Base-by-base conservation (phyloP, 148 eudicot species). In the Hydrangea macrophylla region DNA sequence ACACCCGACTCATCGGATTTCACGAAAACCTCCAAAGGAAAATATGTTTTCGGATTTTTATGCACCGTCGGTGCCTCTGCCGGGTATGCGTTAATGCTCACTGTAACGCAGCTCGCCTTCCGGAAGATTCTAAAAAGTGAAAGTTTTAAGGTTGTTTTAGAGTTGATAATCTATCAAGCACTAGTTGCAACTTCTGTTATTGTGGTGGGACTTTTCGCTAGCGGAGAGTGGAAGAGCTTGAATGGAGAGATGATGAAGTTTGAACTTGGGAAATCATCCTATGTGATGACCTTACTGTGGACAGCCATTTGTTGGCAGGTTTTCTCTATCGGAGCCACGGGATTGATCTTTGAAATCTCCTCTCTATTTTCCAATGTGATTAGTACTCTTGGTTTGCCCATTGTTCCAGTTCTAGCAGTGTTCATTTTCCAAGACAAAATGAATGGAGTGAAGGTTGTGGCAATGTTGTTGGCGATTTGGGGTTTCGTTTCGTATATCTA, bases 321-420 rank as follows among this genome's bases (percentile, higher is more conserved):
- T 5, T 84, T 58, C 62, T 7, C 54, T 0, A 60, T 86, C 27
- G 91, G 95, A n/a, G 0, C 44, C 71, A 0, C n/a, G 13, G 87
- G 82, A 39, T 69, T 88, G 73, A 84, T 83, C 12, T 69, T 76
- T 9, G 71, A 86, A 62, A 81, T 86, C 6, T 89, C 95, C 12
- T 79, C 95, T 13, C 72, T 89, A 30, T 89, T 89, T 39, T 78
- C 90, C 30, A 89, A 86, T 64, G 88, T 84, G 13, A 81, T 89
- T 27, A 71, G 91, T 48, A 70, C 86, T 20, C 26, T 88, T 11
- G 88, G 86, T 0, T 65, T 84, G 76, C 95, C 95, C 0, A 36
- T 84, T 27, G 76, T 77, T 6, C 95, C 89, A 1, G 80, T 80
- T 56, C 68, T 81, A 9, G 90, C 95, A 1, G 86, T 88, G 64